Evolutionary conservation across 139 green algal genomes (phyloP).

Genomic region (Micromonas pusilla): DNA sequence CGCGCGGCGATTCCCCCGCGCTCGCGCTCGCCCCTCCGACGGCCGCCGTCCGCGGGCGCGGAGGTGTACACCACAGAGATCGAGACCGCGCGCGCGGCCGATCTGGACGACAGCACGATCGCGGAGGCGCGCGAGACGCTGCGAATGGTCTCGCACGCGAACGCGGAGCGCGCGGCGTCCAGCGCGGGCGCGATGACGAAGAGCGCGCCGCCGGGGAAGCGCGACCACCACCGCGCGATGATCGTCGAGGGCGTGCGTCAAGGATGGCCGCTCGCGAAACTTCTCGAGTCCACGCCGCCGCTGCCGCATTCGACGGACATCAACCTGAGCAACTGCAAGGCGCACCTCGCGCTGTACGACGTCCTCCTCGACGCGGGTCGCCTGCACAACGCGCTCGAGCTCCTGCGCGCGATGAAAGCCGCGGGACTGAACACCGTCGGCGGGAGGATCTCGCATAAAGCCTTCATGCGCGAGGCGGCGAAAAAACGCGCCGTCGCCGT

Average conservation of each 20-base stretch:
- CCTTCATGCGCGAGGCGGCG: not conserved
- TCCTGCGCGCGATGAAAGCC: not conserved
- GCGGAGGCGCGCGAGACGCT: too few species aligned
- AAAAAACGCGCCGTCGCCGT: not conserved
- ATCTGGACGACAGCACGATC: too few species aligned
- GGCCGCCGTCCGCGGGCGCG: too few species aligned
- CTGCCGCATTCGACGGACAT: not conserved
- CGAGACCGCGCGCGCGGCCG: too few species aligned
- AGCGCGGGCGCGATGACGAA: too few species aligned
- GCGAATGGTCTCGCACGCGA: too few species aligned
- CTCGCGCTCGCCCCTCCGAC: too few species aligned
- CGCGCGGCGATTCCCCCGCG: too few species aligned
- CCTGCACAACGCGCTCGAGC: slow-evolving; percentile 13
- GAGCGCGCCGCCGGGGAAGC: too few species aligned
- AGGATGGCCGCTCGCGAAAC: not conserved
- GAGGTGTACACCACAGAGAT: too few species aligned
- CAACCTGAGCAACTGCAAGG: not conserved
- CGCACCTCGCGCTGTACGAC: not conserved
- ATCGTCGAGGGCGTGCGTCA: not conserved
- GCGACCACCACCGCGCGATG: too few species aligned
- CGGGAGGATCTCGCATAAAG: not conserved
- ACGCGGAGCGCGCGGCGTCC: too few species aligned
- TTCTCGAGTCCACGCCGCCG: not conserved
- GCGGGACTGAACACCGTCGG: not conserved
- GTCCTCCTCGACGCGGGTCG: not conserved